Percentiles rank a stretch among this genome's conserved stretches.
These are phyloP conservation scores for Neostapfia colusana DNA, from an alignment of 176 grass and related monocot genomes.

Conservation along the genomic window DNA sequence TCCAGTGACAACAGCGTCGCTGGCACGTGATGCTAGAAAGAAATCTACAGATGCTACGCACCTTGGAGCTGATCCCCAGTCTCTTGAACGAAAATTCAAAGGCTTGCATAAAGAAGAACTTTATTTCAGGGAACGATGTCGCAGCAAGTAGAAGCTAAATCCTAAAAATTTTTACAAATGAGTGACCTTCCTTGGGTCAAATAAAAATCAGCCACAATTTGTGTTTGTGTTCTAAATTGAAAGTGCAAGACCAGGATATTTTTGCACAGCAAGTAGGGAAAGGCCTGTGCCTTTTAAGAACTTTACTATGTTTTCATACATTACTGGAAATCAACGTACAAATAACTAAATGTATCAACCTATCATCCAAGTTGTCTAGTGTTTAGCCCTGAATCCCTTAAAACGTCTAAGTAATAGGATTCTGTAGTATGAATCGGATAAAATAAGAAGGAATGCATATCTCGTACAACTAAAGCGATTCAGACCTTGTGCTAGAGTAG, in stretches of 20 bases:
- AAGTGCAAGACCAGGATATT: no score
- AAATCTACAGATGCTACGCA: conserved; percentile 92
- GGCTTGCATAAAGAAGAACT: no score
- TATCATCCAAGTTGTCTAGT: background rate
- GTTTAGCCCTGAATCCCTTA: background rate
- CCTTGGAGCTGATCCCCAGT: conserved; percentile 85
- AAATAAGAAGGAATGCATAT: background rate
- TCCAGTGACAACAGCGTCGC: conserved; percentile 64
- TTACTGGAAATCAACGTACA: no score
- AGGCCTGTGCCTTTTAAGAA: background rate
- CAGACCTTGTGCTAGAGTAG: no score
- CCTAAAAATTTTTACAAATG: background rate
- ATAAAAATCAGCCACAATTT: background rate
- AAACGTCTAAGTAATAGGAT: background rate
- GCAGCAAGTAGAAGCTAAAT: background rate
- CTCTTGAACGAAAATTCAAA: conserved; percentile 66
- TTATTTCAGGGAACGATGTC: background rate
- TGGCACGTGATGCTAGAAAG: conserved; percentile 75
- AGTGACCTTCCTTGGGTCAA: background rate
- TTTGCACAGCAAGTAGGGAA: background rate
- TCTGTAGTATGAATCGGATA: background rate
- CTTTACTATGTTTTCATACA: background rate
- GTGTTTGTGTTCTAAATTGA: no score
- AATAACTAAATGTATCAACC: background rate
- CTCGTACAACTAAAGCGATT: background rate